These are phyloP conservation scores for Hydrangea macrophylla DNA, from an alignment of 148 eudicot species.

Conservation along the genomic window DNA sequence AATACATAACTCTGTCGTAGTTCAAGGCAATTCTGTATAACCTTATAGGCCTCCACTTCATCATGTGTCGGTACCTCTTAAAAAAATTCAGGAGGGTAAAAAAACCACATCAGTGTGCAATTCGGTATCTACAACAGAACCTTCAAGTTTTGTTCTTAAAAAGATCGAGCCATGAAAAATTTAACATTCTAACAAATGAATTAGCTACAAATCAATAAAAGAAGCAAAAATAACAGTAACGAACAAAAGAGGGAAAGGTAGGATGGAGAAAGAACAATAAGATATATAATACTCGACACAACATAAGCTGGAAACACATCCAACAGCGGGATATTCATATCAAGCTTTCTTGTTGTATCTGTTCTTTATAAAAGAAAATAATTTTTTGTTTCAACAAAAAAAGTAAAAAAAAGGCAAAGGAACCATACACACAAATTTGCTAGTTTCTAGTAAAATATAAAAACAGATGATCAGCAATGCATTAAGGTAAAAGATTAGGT, in stretches of 20 bases:
- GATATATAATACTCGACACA: neutral
- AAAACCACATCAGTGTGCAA: neutral
- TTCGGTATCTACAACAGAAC: neutral
- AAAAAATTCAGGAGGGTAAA: slow-evolving; percentile 15
- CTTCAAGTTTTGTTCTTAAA: neutral
- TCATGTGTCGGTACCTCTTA: slow-evolving; percentile 83
- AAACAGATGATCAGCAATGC: neutral
- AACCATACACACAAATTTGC: neutral
- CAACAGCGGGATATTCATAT: neutral
- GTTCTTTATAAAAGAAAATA: too few species aligned
- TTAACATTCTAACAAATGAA: neutral
- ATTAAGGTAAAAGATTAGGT: neutral
- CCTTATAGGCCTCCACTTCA: slow-evolving; percentile 79
- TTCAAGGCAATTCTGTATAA: slow-evolving; percentile 89
- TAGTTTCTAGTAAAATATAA: neutral
- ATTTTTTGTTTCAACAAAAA: too few species aligned
- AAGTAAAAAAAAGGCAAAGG: too few species aligned
- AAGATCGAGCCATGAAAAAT: neutral
- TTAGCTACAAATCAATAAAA: neutral
- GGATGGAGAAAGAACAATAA: neutral
- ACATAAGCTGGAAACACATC: neutral
- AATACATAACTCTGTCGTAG: slow-evolving; percentile 80
- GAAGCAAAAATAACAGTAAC: neutral
- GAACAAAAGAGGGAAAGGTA: neutral
- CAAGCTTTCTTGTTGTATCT: too few species aligned